These are phyloP conservation scores for Gamarada debralockiae DNA, from an alignment of 495 filamentous ascomycete genomes.

Conservation along the genomic window DNA sequence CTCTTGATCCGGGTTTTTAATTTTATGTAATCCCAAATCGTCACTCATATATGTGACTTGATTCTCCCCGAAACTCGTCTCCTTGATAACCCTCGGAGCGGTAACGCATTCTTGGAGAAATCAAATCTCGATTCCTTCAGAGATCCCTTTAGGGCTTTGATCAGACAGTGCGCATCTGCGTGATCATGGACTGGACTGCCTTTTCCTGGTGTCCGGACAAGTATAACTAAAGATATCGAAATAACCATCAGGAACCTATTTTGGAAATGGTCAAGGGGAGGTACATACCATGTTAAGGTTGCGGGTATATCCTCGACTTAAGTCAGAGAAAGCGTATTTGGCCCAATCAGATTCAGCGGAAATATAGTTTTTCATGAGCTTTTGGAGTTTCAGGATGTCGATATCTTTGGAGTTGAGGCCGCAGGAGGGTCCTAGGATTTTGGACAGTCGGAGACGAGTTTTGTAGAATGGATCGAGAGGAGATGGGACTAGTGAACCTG, in stretches of 20 bases:
- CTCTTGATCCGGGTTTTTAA: constrained; percentile 66
- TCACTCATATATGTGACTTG: constrained; percentile 85
- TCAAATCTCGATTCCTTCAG: constrained; percentile 78
- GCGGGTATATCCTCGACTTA: constrained; percentile 67
- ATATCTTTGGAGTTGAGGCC: constrained; percentile 78
- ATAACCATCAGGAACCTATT: background rate
- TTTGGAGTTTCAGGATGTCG: constrained; percentile 61
- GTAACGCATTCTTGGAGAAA: no score
- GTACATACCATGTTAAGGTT: constrained; percentile 60
- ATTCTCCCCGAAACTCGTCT: constrained; percentile 13
- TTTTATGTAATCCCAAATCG: constrained; percentile 77
- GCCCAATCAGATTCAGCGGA: constrained; percentile 68
- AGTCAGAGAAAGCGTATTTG: constrained; percentile 63
- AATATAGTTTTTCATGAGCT: constrained; percentile 66
- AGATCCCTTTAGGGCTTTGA: constrained; percentile 68
- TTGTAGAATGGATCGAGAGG: constrained; percentile 55
- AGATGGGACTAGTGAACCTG: background rate
- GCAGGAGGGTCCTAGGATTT: constrained; percentile 68
- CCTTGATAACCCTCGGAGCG: constrained; percentile 14
- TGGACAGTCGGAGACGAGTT: constrained; percentile 69
- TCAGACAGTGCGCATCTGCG: constrained; percentile 72
- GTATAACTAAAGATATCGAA: constrained; percentile 60
- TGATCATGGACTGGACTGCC: constrained; percentile 84
- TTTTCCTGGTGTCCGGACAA: constrained; percentile 90
- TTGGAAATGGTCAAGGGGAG: background rate